Conservation (phyloP, 2,329 filamentous ascomycete species). For the Penicillium frequentans region DNA sequence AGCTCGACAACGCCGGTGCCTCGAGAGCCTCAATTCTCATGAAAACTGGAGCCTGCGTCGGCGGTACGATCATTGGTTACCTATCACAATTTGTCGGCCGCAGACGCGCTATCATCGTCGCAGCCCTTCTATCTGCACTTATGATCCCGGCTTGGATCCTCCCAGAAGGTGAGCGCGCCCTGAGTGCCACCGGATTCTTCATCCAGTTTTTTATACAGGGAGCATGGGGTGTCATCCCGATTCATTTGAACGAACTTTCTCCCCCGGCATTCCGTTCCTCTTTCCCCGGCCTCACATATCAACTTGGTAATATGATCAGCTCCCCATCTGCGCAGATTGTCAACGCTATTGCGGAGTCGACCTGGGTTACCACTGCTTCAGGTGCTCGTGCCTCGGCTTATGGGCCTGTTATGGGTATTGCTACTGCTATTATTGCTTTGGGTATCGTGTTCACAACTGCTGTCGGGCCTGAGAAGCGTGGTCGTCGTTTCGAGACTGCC, state of each 20-base stretch:
- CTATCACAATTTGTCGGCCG: slow-evolving; percentile 37
- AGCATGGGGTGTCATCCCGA: slow-evolving; percentile 40
- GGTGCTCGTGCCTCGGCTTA: no score
- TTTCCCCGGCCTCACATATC: not conserved
- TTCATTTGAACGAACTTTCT: slow-evolving; percentile 37
- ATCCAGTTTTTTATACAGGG: slow-evolving; percentile 40
- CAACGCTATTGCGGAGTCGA: not conserved
- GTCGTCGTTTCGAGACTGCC: no score
- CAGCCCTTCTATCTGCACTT: slow-evolving; percentile 34
- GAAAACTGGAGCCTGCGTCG: slow-evolving; percentile 36
- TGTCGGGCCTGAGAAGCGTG: no score
- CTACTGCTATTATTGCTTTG: no score
- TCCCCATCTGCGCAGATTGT: not conserved
- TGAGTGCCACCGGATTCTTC: slow-evolving; percentile 37
- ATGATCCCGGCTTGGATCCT: slow-evolving; percentile 34
- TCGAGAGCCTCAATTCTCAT: slow-evolving; percentile 37
- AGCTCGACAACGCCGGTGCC: slow-evolving; percentile 27
- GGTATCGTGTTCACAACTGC: no score
- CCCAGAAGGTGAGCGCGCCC: slow-evolving; percentile 22
- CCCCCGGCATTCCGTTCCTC: slow-evolving; percentile 13
- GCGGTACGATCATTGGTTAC: slow-evolving; percentile 38
- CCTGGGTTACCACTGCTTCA: no score
- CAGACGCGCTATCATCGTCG: slow-evolving; percentile 35
- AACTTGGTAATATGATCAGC: not conserved
- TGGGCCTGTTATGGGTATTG: no score